Evolutionary conservation across 345 rosid genomes (phyloP), one percentile per base, ranked within the genome.

Genomic region (Gossypium longicalyx): DNA sequence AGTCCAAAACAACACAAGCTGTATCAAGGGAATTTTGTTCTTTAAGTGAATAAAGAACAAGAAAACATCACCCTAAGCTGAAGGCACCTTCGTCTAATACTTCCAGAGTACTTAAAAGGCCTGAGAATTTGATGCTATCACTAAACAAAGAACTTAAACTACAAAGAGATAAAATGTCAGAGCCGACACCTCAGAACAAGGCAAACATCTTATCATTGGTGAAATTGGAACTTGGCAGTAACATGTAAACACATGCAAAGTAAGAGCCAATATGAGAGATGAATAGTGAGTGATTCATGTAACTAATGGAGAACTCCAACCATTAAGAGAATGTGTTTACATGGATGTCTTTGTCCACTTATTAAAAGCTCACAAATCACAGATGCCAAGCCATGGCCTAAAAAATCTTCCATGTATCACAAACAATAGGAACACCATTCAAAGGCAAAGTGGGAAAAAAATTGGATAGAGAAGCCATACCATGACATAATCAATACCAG

Each of bases 401-500:
- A 67, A 67, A 20, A 52, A 16, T 34, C 15, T 19, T 11, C 2
- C 34, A 20, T 17, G 57, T 8, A 22, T 44, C 38, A 56, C 19
- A 65, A 17, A 65, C 13, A 52, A 70, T 52, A 77, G 7, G 15
- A 56, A 74, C 44, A 27, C 12, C 38, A 59, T 27, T 60, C 12
- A 29, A 60, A 60, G 23, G 16, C 58, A 48, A 60, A 34, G 23
- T 52, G 25, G 29, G 25, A 3, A 44, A 22, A 68, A 29, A 63
- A 16, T 38, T 41, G 3, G 58, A 11, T 48, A 53, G 61, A 19
- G 38, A 54, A 53, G 48, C 85, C 85, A 53, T 91, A 95, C 99
- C 79, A 77, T 91, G 75, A 95, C 60, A 80, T 87, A 85, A 72
- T 87, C 94, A n/a, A 93, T 76, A 74, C 97, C 97, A 10, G 90